phyloP scores from a whole-genome alignment of 768 basidiomycete genomes.

The Tulasnella sp. region DNA sequence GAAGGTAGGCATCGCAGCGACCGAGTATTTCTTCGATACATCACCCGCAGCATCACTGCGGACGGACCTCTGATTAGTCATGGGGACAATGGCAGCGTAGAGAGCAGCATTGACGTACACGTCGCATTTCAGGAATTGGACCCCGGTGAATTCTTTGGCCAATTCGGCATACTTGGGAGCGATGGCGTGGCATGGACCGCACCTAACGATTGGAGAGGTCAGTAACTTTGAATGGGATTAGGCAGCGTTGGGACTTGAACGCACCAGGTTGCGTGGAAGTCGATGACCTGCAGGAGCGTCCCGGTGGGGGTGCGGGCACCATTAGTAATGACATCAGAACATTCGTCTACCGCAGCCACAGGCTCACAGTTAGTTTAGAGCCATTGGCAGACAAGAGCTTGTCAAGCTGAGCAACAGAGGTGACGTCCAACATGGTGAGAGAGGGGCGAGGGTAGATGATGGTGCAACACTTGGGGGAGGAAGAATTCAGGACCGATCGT shows the following conservation, averaged over 20 bases:
- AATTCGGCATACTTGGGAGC: conserved; percentile 70
- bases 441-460: neutral
- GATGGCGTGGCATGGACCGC: conserved; percentile 80
- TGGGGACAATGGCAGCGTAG: neutral
- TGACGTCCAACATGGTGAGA: conserved; percentile 50
- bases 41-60: conserved; percentile 56
- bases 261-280: conserved; percentile 82
- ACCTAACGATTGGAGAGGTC: conserved; percentile 47
- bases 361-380: conserved; percentile 59
- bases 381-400: conserved; percentile 53
- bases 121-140: conserved; percentile 67
- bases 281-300: conserved; percentile 56
- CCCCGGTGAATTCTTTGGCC: conserved; percentile 60
- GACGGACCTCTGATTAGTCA: conserved; percentile 41
- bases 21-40: conserved; percentile 56
- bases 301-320: conserved; percentile 14
- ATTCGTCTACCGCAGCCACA: neutral
- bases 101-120: conserved; percentile 11
- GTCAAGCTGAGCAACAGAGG: conserved; percentile 61
- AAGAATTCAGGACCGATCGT: neutral
- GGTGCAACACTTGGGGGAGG: neutral
- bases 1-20: conserved; percentile 85
- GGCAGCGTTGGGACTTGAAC: conserved; percentile 15
- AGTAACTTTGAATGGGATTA: neutral
- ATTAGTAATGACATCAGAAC: neutral